phyloP scores from a whole-genome alignment of 306 rosid species.

The Vachellia pachyceras region DNA sequence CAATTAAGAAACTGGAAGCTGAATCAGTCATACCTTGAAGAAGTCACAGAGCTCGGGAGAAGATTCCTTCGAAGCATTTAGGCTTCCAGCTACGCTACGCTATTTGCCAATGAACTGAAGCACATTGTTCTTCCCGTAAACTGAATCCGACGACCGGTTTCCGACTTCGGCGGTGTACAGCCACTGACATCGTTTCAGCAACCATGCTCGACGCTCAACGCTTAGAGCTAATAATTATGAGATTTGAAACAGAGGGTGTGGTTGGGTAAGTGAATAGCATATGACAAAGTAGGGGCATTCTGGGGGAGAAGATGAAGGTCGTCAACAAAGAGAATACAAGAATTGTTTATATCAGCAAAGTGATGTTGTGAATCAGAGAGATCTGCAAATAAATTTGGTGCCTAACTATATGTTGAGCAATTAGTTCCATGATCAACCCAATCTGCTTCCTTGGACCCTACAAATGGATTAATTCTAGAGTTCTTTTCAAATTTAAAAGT shows the following conservation, averaged over 20 bases:
- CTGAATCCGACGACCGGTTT: no score
- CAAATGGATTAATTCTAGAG: no score
- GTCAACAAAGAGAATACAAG: slow-evolving; percentile 17
- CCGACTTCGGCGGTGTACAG: slow-evolving; percentile 26
- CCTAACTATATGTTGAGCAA: not conserved
- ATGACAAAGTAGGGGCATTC: slow-evolving; percentile 49
- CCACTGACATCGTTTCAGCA: slow-evolving; percentile 52
- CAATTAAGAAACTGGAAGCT: not conserved
- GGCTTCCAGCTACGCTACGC: not conserved
- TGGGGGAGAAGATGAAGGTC: slow-evolving; percentile 45
- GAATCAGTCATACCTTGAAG: no score
- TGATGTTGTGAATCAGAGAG: not conserved
- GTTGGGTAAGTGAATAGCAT: slow-evolving; percentile 53
- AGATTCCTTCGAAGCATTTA: not conserved
- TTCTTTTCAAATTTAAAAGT: no score
- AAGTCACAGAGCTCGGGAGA: not conserved
- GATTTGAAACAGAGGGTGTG: slow-evolving; percentile 34
- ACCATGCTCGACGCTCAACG: not conserved
- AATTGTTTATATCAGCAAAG: not conserved
- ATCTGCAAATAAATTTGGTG: not conserved
- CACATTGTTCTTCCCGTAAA: not conserved
- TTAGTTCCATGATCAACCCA: not conserved
- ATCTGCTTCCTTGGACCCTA: not conserved
- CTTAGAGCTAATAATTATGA: not conserved
- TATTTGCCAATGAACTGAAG: not conserved